Percentiles rank a stretch among this genome's conserved stretches.
Evolutionary conservation across 1,284 basidiomycete genomes (phyloP).

Genomic region (Pseudozyma pruni): DNA sequence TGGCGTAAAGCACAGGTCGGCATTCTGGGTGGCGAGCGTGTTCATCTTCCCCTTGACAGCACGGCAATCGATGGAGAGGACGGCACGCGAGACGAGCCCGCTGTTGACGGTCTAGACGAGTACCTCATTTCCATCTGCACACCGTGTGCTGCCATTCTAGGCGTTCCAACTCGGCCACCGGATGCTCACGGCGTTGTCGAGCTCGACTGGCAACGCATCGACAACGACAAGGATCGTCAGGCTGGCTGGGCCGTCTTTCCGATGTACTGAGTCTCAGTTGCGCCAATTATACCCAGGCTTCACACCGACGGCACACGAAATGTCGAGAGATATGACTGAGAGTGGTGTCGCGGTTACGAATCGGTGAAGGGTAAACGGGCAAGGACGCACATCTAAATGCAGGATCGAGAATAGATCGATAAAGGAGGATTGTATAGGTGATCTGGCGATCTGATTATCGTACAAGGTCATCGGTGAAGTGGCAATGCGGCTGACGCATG

Average conservation of each 20-base stretch:
- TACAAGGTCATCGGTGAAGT: slow-evolving; percentile 20
- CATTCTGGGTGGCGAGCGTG: slow-evolving; percentile 35
- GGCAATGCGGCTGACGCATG: not conserved
- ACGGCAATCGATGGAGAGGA: not conserved
- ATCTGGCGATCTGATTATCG: slow-evolving; percentile 26
- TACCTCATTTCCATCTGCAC: slow-evolving; percentile 34
- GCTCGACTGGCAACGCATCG: slow-evolving; percentile 34
- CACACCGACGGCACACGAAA: not conserved
- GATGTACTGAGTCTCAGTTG: slow-evolving; percentile 13
- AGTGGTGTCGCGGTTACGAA: slow-evolving; percentile 31
- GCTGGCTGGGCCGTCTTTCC: slow-evolving; percentile 44
- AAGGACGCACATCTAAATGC: slow-evolving; percentile 21
- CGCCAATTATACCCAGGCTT: not conserved
- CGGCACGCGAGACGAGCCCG: not conserved
- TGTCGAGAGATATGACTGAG: slow-evolving; percentile 2
- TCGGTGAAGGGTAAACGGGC: slow-evolving; percentile 8
- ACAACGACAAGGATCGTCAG: slow-evolving; percentile 3
- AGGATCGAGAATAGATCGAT: not conserved
- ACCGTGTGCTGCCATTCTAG: slow-evolving; percentile 33
- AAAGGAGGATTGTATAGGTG: slow-evolving; percentile 6
- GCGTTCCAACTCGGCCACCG: slow-evolving; percentile 15
- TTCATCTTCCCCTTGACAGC: slow-evolving; percentile 10
- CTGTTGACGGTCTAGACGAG: slow-evolving; percentile 25
- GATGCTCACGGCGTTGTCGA: not conserved
- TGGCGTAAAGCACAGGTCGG: slow-evolving; percentile 43